Base-by-base conservation (phyloP, 1,139 yeast genomes). In the Diutina siamensis region DNA sequence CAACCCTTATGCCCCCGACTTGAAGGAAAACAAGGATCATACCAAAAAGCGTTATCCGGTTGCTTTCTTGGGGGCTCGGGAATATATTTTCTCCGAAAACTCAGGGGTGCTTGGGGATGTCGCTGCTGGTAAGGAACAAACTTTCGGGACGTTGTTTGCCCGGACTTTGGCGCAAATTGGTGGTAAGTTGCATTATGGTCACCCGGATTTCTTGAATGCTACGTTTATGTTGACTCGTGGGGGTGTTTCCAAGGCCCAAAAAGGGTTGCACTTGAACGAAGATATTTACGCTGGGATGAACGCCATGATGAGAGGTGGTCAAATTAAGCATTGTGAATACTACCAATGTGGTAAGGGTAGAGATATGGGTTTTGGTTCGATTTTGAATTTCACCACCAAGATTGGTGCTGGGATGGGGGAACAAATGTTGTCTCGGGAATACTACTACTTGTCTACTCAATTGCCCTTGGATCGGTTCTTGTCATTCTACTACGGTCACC, bases 391-490 rank as follows among this genome's bases (percentile, higher is more conserved):
- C 80, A 92, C 97, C 34, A 92, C 98, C 50, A 92, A 92, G 76
- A 92, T 92, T 80, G 98, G 98, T 75, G 95, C 97, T 60, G 98
- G 98, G 84, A 92, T 92, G 98, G 98, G 98, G 71, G 98, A 92
- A 70, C 98, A 92, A 70, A 89, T 92, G 94, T 74, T 92, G 62
- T 88, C 97, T 48, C 85, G 98, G 73, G 98, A 92, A 68, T 92
- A 92, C 72, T 92, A 89, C 70, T 92, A 92, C 67, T 74, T 92
- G 64, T 96, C 97, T 57, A 92, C 98, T 51, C 98, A 92, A 68
- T 78, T 92, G 58, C 98, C 97, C 48, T 73, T 92, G 57, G 98
- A 92, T 65, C 84, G 98, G 67, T 92, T 92, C 82, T 76, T 92
- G 62, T 87, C 97, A 17, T 92, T 92, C 78, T 92, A 85, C 75